Conservation (phyloP, 805 yeast species). For the Candida verbasci region DNA sequence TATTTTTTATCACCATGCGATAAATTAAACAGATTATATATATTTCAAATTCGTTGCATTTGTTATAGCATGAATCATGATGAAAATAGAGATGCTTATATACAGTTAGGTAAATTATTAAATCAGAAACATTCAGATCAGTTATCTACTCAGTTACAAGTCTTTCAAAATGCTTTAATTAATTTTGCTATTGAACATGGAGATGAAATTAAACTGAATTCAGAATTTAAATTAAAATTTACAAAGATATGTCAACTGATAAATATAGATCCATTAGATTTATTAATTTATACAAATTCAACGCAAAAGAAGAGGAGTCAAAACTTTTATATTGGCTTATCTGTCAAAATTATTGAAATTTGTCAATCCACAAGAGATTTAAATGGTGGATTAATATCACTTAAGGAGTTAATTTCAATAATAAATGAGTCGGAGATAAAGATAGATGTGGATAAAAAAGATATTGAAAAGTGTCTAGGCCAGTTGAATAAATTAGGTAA, state of each 20-base stretch:
- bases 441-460: conserved; percentile 39
- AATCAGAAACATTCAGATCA: conserved; percentile 54
- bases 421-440: conserved; percentile 24
- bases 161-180: conserved; percentile 73
- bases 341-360: conserved; percentile 70
- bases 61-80: conserved; percentile 4
- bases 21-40: too few species aligned
- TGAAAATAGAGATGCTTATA: conserved; percentile 32
- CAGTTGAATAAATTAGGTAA: conserved; percentile 58
- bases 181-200: conserved; percentile 72
- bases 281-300: conserved; percentile 15
- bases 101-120: conserved; percentile 47
- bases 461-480: conserved; percentile 53
- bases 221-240: conserved; percentile 65
- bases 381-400: conserved; percentile 78
- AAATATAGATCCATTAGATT: conserved; percentile 76
- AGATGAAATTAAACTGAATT: conserved; percentile 58
- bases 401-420: conserved; percentile 37
- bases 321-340: conserved; percentile 63
- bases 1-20: too few species aligned
- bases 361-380: conserved; percentile 64
- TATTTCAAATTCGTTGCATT: too few species aligned
- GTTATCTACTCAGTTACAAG: conserved; percentile 64
- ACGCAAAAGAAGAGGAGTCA: conserved; percentile 26
- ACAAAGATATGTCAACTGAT: conserved; percentile 71